Percentiles rank a stretch among this genome's conserved stretches.
phyloP scores from a whole-genome alignment of 352 stramenopile genomes.

The Globisporangium cederbergense region DNA sequence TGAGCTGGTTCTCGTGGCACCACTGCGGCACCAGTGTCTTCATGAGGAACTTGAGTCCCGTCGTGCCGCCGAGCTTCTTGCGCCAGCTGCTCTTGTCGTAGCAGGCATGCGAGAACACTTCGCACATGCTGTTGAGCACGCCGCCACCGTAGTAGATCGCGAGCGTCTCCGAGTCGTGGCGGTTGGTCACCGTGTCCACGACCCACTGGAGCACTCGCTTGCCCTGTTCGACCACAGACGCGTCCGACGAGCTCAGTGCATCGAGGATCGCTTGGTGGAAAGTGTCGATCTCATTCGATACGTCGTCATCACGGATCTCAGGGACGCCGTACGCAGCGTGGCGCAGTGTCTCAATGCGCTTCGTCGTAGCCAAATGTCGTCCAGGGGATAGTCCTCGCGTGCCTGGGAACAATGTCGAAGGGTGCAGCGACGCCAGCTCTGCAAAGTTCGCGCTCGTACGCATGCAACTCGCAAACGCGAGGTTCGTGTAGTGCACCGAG shows the following conservation, averaged over 20 bases:
- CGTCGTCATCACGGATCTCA: conserved; percentile 43
- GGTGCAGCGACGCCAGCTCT: conserved; percentile 64
- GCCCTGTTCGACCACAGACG: conserved; percentile 50
- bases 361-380: conserved; percentile 71
- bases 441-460: conserved; percentile 63
- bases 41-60: conserved; percentile 66
- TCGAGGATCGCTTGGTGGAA: conserved; percentile 63
- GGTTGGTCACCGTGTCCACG: conserved; percentile 38
- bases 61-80: conserved; percentile 75
- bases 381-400: conserved; percentile 75
- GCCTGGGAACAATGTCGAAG: conserved; percentile 71
- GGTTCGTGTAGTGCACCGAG: conserved; percentile 49
- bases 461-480: conserved; percentile 44
- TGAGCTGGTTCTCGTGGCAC: conserved; percentile 86
- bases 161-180: conserved; percentile 31
- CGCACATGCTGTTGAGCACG: conserved; percentile 74
- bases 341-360: conserved; percentile 74
- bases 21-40: conserved; percentile 64
- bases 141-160: conserved; percentile 58
- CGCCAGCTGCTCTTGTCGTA: conserved; percentile 87
- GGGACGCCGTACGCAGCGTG: conserved; percentile 72
- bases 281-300: conserved; percentile 58
- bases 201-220: conserved; percentile 51
- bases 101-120: conserved; percentile 80
- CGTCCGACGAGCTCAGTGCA: conserved; percentile 61